Conservation (phyloP, 129 eudicot genomes). For the Centella asiatica region DNA sequence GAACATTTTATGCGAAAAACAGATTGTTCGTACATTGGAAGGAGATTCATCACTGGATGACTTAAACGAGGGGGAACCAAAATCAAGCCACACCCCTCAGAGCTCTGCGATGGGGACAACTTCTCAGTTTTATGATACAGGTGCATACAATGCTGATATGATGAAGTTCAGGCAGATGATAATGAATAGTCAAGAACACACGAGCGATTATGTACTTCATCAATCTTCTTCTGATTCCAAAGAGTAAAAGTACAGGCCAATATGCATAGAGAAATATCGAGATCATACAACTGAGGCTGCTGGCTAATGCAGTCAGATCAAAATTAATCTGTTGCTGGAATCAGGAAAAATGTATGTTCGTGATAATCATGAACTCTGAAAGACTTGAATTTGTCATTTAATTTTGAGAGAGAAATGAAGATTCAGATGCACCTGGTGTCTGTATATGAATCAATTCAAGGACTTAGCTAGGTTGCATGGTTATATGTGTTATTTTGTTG, state of each 20-base stretch:
- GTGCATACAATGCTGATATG: conserved; percentile 65
- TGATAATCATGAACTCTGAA: background rate
- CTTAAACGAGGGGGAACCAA: conserved; percentile 32
- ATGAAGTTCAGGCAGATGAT: conserved; percentile 59
- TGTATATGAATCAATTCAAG: background rate
- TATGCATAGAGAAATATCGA: no score
- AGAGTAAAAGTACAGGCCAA: background rate
- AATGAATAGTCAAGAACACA: conserved; percentile 27
- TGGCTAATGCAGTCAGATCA: no score
- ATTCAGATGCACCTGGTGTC: background rate
- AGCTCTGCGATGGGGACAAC: conserved; percentile 12
- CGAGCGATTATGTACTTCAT: conserved; percentile 28
- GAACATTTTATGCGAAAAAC: background rate
- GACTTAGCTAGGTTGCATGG: background rate
- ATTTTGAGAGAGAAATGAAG: background rate
- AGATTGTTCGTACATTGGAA: conserved; percentile 64
- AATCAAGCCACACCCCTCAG: background rate
- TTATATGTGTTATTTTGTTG: background rate
- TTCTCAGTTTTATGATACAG: conserved; percentile 39
- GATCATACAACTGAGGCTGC: no score
- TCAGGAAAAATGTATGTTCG: background rate
- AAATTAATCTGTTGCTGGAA: no score
- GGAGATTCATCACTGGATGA: conserved; percentile 57
- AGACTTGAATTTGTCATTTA: background rate
- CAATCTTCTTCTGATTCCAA: conserved; percentile 23